Conservation (phyloP, 805 yeast genomes). For the Kazachstania viticola region DNA sequence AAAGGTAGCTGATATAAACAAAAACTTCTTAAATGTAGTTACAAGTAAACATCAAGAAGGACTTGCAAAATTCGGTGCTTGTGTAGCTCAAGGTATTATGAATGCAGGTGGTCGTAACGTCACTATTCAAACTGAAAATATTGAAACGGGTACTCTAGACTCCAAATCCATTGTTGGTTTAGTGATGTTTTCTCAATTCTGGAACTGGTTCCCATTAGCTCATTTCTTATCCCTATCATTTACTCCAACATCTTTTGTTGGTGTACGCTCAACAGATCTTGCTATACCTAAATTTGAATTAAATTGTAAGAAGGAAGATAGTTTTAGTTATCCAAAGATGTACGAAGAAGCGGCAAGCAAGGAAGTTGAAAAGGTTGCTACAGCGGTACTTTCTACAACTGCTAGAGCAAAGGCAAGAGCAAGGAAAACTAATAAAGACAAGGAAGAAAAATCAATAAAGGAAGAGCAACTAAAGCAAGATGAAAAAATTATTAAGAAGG, state of each 20-base stretch:
- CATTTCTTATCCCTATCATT: slow-evolving; percentile 88
- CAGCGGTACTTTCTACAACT: slow-evolving; percentile 91
- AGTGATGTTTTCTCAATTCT: slow-evolving; percentile 79
- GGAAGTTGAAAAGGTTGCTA: slow-evolving; percentile 78
- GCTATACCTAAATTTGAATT: slow-evolving; percentile 76
- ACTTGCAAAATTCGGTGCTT: slow-evolving; percentile 94
- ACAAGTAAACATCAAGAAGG: slow-evolving; percentile 90
- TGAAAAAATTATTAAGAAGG: slow-evolving; percentile 8
- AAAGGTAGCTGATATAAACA: slow-evolving; percentile 66
- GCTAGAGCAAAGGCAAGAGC: slow-evolving; percentile 91
- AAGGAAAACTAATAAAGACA: slow-evolving; percentile 45
- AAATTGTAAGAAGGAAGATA: slow-evolving; percentile 66
- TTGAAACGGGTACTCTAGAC: slow-evolving; percentile 82
- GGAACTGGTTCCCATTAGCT: slow-evolving; percentile 98
- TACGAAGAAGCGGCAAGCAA: slow-evolving; percentile 67
- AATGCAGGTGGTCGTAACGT: slow-evolving; percentile 98
- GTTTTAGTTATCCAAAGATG: slow-evolving; percentile 85
- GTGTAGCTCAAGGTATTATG: slow-evolving; percentile 91
- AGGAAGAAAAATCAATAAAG: slow-evolving; percentile 31
- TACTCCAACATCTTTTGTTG: slow-evolving; percentile 83
- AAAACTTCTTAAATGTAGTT: slow-evolving; percentile 63
- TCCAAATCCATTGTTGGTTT: slow-evolving; percentile 87
- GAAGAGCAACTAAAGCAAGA: slow-evolving; percentile 24
- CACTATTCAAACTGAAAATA: slow-evolving; percentile 82
- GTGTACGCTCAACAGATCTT: slow-evolving; percentile 66